Evolutionary conservation across 306 rosid species (phyloP), one percentile per base, ranked within the genome.

Genomic region (Castanopsis chinensis): DNA sequence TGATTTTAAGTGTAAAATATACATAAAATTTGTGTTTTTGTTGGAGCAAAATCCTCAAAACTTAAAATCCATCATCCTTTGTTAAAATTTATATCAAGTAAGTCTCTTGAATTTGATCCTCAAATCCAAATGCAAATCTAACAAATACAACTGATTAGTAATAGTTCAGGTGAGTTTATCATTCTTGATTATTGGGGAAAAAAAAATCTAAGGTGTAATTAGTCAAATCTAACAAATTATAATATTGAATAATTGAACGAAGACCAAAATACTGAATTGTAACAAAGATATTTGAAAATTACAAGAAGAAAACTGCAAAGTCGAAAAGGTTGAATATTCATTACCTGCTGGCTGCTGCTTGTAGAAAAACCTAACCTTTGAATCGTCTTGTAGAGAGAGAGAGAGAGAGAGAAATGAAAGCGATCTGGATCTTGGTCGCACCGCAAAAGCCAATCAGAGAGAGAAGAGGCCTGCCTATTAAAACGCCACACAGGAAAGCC

Each of bases 361-460:
- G 15, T 67, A 18, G 71, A 32, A 65, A 65, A 19, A 11, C 25
- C 71, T 7, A 65, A 33, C 6, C n/a, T 33, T 25, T 18, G 51
- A 19, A 18, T 67, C 49, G 27, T 32, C 49, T 64, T 14, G 7
- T 58, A 1, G 49, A 21, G 10, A 49, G 58, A 56, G 45, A 78
- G 53, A 56, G 45, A 78, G 53, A 70, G 12, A 53, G 72, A 32
- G 78, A 41, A 7, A 72, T 54, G 69, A 86, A 43, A 73, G 75
- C 18, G 64, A 49, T 32, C 14, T 81, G 75, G 69, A 37, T 23
- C 60, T 64, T 35, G 33, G 49, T 65, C 71, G 49, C 71, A 32
- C 23, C 14, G 71, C 6, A 0, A 3, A 32, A 18, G 23, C 13
- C 17, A 32, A 7, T 14, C 11, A 41, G 11, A 37, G 2, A 37